Evolutionary conservation across 2,329 filamentous ascomycete species (phyloP).

Genomic region (Lachnum nothofagi): DNA sequence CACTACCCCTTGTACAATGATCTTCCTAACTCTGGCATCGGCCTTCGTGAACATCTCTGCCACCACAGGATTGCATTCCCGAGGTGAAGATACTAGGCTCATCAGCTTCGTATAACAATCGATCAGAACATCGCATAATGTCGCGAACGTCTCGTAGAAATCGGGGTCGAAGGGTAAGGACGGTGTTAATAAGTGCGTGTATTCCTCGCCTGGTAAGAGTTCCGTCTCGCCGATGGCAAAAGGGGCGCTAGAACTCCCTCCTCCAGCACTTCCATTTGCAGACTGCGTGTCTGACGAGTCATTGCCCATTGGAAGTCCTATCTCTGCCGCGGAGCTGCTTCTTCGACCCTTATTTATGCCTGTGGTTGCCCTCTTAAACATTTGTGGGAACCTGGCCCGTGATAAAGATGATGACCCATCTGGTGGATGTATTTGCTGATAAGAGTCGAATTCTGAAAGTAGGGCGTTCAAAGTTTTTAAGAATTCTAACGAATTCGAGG

Average conservation of each 20-base stretch:
- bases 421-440: slow-evolving; percentile 79
- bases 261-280: slow-evolving; percentile 36
- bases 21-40: slow-evolving; percentile 78
- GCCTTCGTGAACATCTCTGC: slow-evolving; percentile 87
- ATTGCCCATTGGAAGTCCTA: slow-evolving; percentile 47
- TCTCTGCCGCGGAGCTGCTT: slow-evolving; percentile 55
- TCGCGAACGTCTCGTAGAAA: slow-evolving; percentile 94
- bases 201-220: slow-evolving; percentile 76
- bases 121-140: slow-evolving; percentile 89
- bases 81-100: slow-evolving; percentile 67
- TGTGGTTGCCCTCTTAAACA: slow-evolving; percentile 63
- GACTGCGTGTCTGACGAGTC: slow-evolving; percentile 45
- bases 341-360: slow-evolving; percentile 52
- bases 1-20: slow-evolving; percentile 79
- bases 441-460: slow-evolving; percentile 86
- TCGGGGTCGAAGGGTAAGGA: slow-evolving; percentile 92
- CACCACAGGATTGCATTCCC: slow-evolving; percentile 63
- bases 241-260: slow-evolving; percentile 30
- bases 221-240: slow-evolving; percentile 59
- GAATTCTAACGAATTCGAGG: slow-evolving; percentile 74
- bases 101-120: slow-evolving; percentile 83
- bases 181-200: slow-evolving; percentile 83
- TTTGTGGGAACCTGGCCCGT: slow-evolving; percentile 73
- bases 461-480: slow-evolving; percentile 80
- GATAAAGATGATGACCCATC: slow-evolving; percentile 67